Evolutionary conservation across 495 filamentous ascomycete genomes (phyloP).

Genomic region (Aspergillus mulundensis): DNA sequence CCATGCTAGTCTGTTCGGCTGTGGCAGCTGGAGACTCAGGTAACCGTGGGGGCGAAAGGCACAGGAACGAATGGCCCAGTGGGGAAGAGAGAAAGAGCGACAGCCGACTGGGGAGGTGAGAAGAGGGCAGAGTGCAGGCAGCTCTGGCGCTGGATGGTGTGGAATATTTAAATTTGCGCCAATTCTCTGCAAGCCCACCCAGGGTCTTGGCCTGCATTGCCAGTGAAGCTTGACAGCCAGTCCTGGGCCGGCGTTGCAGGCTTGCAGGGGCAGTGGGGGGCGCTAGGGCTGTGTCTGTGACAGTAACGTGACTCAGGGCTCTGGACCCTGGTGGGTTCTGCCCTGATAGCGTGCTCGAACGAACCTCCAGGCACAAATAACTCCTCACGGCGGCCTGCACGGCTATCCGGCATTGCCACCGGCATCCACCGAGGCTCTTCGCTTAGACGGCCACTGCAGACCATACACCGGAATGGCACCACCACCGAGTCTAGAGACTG

Average conservation of each 20-base stretch:
- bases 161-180: neutral
- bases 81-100: neutral
- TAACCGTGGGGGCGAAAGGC: neutral
- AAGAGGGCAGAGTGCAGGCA: neutral
- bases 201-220: neutral
- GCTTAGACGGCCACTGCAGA: neutral
- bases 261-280: neutral
- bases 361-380: neutral
- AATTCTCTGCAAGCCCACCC: neutral
- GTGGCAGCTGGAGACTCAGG: neutral
- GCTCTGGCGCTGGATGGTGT: neutral
- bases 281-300: neutral
- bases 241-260: neutral
- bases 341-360: neutral
- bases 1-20: neutral
- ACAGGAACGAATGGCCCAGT: neutral
- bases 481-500: too few relatives aligned
- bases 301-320: neutral
- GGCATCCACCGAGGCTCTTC: neutral
- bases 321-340: neutral
- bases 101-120: neutral
- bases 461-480: neutral
- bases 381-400: neutral
- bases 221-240: neutral
- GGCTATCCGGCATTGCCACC: neutral